Evolutionary conservation across 2,329 filamentous ascomycete species (phyloP).

Genomic region (Venturia asperata): DNA sequence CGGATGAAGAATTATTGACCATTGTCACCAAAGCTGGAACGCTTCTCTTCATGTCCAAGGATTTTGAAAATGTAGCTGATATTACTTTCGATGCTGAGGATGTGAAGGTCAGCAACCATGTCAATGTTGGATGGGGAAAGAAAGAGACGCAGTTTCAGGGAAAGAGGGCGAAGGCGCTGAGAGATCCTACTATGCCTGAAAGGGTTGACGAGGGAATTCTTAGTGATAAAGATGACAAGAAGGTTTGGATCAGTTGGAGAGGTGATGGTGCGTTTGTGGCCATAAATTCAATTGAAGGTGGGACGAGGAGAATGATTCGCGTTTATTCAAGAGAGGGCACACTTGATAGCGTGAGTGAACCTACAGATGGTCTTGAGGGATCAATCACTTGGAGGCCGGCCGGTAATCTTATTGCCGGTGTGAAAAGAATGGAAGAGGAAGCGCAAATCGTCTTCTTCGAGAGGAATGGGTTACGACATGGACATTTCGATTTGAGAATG

Average conservation of each 20-base stretch:
- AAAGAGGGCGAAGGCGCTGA: slow-evolving; percentile 73
- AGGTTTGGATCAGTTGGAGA: slow-evolving; percentile 77
- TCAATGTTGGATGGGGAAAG: slow-evolving; percentile 97
- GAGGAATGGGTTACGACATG: slow-evolving; percentile 92
- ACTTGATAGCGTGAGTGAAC: slow-evolving; percentile 89
- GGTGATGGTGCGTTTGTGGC: slow-evolving; percentile 90
- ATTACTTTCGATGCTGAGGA: slow-evolving; percentile 66
- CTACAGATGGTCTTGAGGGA: slow-evolving; percentile 83
- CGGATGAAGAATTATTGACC: slow-evolving; percentile 84
- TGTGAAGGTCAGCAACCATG: slow-evolving; percentile 81
- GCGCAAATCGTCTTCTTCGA: slow-evolving; percentile 92
- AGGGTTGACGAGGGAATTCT: slow-evolving; percentile 76
- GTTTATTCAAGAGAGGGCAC: slow-evolving; percentile 86
- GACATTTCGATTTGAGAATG: slow-evolving; percentile 75
- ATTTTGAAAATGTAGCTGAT: slow-evolving; percentile 78
- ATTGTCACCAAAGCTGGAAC: slow-evolving; percentile 74
- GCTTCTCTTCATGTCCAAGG: slow-evolving; percentile 84
- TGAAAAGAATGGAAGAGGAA: slow-evolving; percentile 63
- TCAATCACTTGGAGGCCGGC: slow-evolving; percentile 84
- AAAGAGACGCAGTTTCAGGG: slow-evolving; percentile 97
- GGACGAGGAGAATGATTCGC: slow-evolving; percentile 68
- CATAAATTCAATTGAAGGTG: slow-evolving; percentile 68
- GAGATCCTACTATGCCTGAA: slow-evolving; percentile 92
- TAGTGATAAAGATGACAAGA: slow-evolving; percentile 65
- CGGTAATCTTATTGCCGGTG: slow-evolving; percentile 82